A percentile compares a stretch with the other conserved stretches of the same genome.
Evolutionary conservation across 2,329 filamentous ascomycete genomes (phyloP).

Genomic region (Xylaria sp.): DNA sequence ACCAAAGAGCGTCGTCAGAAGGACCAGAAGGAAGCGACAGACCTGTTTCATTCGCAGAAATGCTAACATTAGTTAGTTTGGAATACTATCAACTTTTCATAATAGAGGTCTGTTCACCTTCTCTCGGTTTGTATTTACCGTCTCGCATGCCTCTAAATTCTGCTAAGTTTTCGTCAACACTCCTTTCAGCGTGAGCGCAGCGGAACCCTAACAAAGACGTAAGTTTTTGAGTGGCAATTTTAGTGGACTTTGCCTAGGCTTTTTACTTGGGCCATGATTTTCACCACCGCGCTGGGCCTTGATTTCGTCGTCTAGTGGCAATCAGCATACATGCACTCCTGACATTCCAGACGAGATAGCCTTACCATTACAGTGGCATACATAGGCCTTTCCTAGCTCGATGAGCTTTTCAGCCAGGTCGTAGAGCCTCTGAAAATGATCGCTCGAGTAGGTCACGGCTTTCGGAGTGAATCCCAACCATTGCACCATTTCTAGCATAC

Average conservation of each 20-base stretch:
- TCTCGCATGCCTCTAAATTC: conserved; percentile 93
- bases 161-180: conserved; percentile 77
- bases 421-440: conserved; percentile 90
- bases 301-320: conserved; percentile 74
- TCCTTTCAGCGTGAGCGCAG: conserved; percentile 81
- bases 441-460: conserved; percentile 85
- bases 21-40: not conserved
- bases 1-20: not conserved
- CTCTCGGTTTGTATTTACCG: conserved; percentile 86
- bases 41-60: conserved; percentile 87
- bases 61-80: conserved; percentile 55
- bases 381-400: conserved; percentile 75
- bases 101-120: conserved; percentile 49
- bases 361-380: conserved; percentile 82
- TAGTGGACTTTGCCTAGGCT: too few relatives aligned
- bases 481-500: conserved; percentile 65
- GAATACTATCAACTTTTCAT: too few relatives aligned
- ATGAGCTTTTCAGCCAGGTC: conserved; percentile 90
- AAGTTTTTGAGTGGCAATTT: too few relatives aligned
- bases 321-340: not conserved
- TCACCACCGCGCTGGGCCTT: conserved; percentile 88
- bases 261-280: conserved; percentile 68
- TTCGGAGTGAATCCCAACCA: conserved; percentile 88
- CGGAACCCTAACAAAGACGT: conserved; percentile 61
- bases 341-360: not conserved